phyloP scores from a whole-genome alignment of 768 basidiomycete species.

The Russula sp. region DNA sequence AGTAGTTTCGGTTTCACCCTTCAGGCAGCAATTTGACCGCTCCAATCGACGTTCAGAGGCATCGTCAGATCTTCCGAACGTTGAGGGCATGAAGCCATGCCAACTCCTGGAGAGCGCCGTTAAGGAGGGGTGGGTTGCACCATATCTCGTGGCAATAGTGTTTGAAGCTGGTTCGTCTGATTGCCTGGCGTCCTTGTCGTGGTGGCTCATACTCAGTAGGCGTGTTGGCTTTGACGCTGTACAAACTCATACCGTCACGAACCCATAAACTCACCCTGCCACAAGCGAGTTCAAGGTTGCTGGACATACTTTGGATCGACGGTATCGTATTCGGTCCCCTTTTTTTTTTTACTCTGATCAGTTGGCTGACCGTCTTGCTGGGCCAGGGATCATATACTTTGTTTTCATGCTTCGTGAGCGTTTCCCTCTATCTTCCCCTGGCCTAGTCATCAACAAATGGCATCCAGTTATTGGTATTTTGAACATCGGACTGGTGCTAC shows the following conservation, averaged over 20 bases:
- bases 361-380: background rate
- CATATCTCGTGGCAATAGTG: conserved; percentile 3
- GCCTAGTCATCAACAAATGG: background rate
- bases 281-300: background rate
- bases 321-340: background rate
- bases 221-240: conserved; percentile 14
- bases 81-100: conserved; percentile 1
- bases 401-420: conserved; percentile 21
- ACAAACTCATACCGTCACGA: conserved; percentile 1
- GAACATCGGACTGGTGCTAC: conserved; percentile 12
- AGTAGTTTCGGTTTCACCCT: background rate
- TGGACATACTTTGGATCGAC: conserved; percentile 19
- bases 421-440: background rate
- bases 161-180: conserved; percentile 15
- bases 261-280: background rate
- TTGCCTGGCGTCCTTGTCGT: background rate
- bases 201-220: background rate
- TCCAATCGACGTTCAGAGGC: background rate
- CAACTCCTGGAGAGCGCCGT: background rate
- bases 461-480: conserved; percentile 11
- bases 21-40: background rate
- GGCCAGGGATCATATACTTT: conserved; percentile 19
- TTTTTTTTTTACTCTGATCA: background rate
- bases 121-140: background rate
- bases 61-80: background rate